Evolutionary conservation across 805 yeast genomes (phyloP).

Genomic region (Metschnikowia santaceciliae): DNA sequence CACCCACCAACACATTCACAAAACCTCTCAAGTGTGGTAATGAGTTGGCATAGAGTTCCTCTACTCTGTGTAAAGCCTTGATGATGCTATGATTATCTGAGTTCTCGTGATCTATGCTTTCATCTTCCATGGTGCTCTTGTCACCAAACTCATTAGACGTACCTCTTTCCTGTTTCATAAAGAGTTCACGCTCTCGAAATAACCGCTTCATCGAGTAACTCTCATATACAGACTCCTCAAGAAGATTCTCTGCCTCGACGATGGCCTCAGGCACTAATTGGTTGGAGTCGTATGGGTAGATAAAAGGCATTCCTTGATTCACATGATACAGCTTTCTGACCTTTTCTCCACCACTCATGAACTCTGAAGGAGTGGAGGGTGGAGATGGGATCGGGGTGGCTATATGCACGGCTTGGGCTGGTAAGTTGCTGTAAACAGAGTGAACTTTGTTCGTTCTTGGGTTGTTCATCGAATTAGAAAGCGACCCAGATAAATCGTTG

Average conservation of each 20-base stretch:
- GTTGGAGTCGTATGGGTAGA: slow-evolving; percentile 48
- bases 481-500: slow-evolving; percentile 45
- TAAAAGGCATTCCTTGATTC: slow-evolving; percentile 61
- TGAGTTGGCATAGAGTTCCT: slow-evolving; percentile 50
- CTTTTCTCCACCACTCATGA: slow-evolving; percentile 46
- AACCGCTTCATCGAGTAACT: slow-evolving; percentile 68
- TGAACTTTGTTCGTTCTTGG: slow-evolving; percentile 51
- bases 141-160: slow-evolving; percentile 15
- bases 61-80: slow-evolving; percentile 51
- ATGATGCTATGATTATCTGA: slow-evolving; percentile 36
- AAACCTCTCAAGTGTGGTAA: slow-evolving; percentile 60
- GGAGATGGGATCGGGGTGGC: slow-evolving; percentile 93
- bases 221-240: slow-evolving; percentile 57
- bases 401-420: slow-evolving; percentile 58
- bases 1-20: slow-evolving; percentile 58
- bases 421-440: slow-evolving; percentile 41
- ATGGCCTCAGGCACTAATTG: slow-evolving; percentile 63
- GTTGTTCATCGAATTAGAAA: slow-evolving; percentile 56
- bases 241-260: slow-evolving; percentile 70
- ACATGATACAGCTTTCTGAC: slow-evolving; percentile 58
- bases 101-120: slow-evolving; percentile 17
- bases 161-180: slow-evolving; percentile 73
- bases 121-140: slow-evolving; percentile 17
- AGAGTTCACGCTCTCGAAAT: slow-evolving; percentile 65
- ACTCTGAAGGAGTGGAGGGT: slow-evolving; percentile 43